Conservation (phyloP, 108 stramenopile species). For the Nannochloropsis gaditana region DNA sequence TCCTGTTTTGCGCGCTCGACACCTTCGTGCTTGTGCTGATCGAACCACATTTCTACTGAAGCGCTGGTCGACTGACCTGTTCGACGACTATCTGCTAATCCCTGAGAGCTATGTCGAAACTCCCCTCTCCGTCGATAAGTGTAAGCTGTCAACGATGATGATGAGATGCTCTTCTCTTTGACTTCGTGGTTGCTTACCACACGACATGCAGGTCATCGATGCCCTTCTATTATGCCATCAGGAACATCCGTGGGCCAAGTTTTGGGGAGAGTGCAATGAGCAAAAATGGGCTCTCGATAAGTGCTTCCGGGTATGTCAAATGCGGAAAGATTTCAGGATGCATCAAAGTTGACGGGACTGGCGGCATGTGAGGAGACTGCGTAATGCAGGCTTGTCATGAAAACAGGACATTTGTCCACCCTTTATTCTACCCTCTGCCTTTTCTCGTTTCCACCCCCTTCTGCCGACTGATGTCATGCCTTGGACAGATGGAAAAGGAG, state of each 20-base stretch:
- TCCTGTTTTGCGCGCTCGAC: too few species aligned
- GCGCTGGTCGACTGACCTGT: too few species aligned
- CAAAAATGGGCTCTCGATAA: background rate
- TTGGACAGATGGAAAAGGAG: background rate
- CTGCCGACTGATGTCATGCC: background rate
- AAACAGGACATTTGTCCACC: background rate
- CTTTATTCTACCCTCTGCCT: background rate
- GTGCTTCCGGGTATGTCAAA: background rate
- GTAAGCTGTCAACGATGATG: too few species aligned
- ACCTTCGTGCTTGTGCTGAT: too few species aligned
- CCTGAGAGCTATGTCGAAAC: too few species aligned
- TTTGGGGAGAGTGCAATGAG: constrained; percentile 17
- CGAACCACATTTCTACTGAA: too few species aligned
- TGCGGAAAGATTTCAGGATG: background rate
- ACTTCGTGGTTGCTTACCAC: background rate
- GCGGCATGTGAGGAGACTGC: background rate
- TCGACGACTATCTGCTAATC: too few species aligned
- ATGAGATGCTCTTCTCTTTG: too few species aligned
- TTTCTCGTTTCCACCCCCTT: background rate
- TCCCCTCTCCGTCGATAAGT: too few species aligned
- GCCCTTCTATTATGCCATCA: background rate
- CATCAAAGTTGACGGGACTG: background rate
- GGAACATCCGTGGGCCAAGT: background rate
- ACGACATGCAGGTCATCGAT: background rate
- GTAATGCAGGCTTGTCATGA: background rate